phyloP scores from a whole-genome alignment of 768 basidiomycete genomes.

The Suillus americanus region DNA sequence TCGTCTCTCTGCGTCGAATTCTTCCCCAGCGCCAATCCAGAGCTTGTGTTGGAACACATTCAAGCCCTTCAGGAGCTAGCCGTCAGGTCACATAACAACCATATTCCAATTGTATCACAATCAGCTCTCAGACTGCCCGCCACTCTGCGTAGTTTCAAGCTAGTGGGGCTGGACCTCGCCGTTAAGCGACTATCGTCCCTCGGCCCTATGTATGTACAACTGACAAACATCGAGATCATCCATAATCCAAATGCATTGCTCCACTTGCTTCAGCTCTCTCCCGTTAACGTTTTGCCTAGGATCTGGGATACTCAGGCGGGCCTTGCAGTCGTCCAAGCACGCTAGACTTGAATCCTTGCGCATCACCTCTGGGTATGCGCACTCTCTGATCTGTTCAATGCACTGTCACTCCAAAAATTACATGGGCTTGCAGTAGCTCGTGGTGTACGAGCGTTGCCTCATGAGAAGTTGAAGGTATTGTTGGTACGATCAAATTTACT shows the following conservation, averaged over 20 bases:
- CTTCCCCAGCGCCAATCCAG: constrained; percentile 12
- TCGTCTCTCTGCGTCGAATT: constrained; percentile 3
- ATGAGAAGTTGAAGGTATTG: constrained; percentile 18
- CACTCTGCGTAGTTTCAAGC: constrained; percentile 15
- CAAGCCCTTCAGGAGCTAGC: constrained; percentile 23
- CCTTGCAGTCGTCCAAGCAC: no score
- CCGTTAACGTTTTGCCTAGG: background rate
- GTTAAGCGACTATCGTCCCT: constrained; percentile 8
- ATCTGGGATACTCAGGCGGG: background rate
- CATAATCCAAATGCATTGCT: background rate
- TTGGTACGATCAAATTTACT: constrained; percentile 19
- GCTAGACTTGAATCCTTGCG: no score
- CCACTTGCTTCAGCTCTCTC: constrained; percentile 18
- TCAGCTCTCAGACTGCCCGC: background rate
- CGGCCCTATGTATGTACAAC: constrained; percentile 17
- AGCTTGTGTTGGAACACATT: constrained; percentile 17
- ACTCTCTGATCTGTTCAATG: no score
- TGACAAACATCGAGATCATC: constrained; percentile 13
- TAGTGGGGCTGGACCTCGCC: constrained; percentile 5
- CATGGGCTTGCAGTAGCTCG: constrained; percentile 11
- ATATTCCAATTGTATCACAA: no score
- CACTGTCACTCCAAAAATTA: constrained; percentile 10
- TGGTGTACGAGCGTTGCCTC: constrained; percentile 13
- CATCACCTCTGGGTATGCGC: no score
- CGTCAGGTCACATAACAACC: background rate